phyloP scores from a whole-genome alignment of 345 rosid genomes.

The Physaria fendleri region DNA sequence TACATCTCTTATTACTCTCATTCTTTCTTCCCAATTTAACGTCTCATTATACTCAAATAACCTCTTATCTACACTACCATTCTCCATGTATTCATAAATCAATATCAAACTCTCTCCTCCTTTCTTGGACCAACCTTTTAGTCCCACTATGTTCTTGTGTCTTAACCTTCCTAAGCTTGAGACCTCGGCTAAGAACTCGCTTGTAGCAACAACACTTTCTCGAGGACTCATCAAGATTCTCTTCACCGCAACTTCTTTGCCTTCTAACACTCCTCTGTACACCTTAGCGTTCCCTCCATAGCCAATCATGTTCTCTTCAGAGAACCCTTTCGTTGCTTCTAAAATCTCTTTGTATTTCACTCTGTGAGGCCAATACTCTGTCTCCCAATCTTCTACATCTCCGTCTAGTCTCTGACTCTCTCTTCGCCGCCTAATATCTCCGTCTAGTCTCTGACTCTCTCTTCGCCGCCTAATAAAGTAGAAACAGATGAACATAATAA shows the following conservation, averaged over 20 bases:
- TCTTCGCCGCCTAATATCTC: too few species aligned
- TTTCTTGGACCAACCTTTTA: conserved; percentile 78
- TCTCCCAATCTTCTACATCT: conserved; percentile 75
- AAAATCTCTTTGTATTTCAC: conserved; percentile 43
- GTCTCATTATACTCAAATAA: conserved; percentile 37
- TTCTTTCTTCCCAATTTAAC: conserved; percentile 43
- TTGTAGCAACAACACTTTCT: conserved; percentile 50
- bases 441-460: conserved; percentile 36
- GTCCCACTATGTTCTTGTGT: conserved; percentile 57
- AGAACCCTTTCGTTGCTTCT: conserved; percentile 48
- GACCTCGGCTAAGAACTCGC: conserved; percentile 56
- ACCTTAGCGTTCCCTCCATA: conserved; percentile 72
- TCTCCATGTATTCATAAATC: conserved; percentile 71
- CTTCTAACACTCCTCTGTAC: conserved; percentile 61
- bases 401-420: conserved; percentile 37
- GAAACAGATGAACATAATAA: conserved; percentile 36
- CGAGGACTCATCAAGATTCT: conserved; percentile 40
- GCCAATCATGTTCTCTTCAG: conserved; percentile 56
- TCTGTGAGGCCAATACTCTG: conserved; percentile 83
- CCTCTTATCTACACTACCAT: conserved; percentile 61
- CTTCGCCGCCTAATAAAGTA: conserved; percentile 17
- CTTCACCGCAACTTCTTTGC: conserved; percentile 55
- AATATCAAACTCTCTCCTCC: conserved; percentile 57
- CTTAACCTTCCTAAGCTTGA: conserved; percentile 64
- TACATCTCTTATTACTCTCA: conserved; percentile 49